These are phyloP conservation scores for Pseudogymnoascus sp. DNA, from an alignment of 2,329 filamentous ascomycete species.

Conservation along the genomic window DNA sequence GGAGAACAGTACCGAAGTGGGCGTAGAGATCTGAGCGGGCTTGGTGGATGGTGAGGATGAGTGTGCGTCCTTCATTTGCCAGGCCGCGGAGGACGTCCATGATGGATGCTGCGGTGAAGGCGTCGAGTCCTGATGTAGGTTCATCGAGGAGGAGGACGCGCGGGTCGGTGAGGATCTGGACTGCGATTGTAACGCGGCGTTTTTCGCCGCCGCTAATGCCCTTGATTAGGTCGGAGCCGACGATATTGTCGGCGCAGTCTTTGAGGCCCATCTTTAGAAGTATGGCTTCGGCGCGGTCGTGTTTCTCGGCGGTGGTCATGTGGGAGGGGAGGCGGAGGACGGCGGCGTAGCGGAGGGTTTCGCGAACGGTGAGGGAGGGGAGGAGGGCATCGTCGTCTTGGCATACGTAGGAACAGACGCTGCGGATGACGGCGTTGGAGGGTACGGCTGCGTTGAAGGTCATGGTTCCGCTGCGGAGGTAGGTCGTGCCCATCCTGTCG, in stretches of 20 bases:
- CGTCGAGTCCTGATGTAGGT: slow-evolving; percentile 68
- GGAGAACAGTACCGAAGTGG: slow-evolving; percentile 63
- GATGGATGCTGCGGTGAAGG: slow-evolving; percentile 71
- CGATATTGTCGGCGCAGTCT: slow-evolving; percentile 67
- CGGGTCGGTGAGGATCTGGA: slow-evolving; percentile 70
- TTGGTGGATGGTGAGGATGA: slow-evolving; percentile 74
- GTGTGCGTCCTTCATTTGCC: slow-evolving; percentile 64
- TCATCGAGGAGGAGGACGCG: slow-evolving; percentile 68
- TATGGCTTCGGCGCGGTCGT: slow-evolving; percentile 61
- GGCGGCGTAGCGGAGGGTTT: slow-evolving; percentile 65
- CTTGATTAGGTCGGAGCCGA: slow-evolving; percentile 66
- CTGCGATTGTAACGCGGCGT: slow-evolving; percentile 67
- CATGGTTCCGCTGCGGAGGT: slow-evolving; percentile 54
- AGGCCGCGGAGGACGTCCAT: slow-evolving; percentile 65
- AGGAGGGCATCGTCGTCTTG: slow-evolving; percentile 72
- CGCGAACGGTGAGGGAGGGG: slow-evolving; percentile 66
- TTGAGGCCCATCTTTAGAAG: slow-evolving; percentile 69
- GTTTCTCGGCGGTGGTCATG: slow-evolving; percentile 63
- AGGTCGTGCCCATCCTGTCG: slow-evolving; percentile 54
- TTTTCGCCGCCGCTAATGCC: slow-evolving; percentile 77
- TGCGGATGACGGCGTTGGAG: slow-evolving; percentile 60
- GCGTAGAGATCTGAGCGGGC: slow-evolving; percentile 65
- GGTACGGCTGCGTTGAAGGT: slow-evolving; percentile 64
- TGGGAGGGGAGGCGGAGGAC: slow-evolving; percentile 62
- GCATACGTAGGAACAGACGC: slow-evolving; percentile 68